Evolutionary conservation across 176 grass and related monocot genomes (phyloP).

Genomic region (Juncus inflexus): DNA sequence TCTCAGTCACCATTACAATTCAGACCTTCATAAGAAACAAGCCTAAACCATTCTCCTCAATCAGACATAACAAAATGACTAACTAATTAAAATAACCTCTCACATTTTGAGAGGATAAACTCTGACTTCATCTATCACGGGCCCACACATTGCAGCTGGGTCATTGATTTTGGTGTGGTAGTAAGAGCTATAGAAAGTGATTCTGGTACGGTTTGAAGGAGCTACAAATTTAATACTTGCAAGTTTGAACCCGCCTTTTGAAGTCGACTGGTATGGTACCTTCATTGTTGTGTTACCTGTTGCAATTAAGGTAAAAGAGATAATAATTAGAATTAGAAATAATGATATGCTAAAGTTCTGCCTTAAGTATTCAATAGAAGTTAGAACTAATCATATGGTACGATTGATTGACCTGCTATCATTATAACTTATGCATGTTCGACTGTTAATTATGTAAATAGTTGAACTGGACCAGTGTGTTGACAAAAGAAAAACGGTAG

Average conservation of each 20-base stretch:
- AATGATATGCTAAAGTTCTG: too few species aligned
- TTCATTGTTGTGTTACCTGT: slow-evolving; percentile 59
- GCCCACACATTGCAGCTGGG: slow-evolving; percentile 71
- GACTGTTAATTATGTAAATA: too few species aligned
- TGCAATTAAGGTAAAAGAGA: slow-evolving; percentile 9
- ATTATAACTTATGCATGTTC: too few species aligned
- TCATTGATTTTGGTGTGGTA: slow-evolving; percentile 79
- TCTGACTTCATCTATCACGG: slow-evolving; percentile 76
- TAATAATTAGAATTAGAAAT: neutral
- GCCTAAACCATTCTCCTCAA: neutral
- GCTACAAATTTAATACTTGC: slow-evolving; percentile 60
- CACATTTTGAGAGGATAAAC: slow-evolving; percentile 58
- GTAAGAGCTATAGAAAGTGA: slow-evolving; percentile 97
- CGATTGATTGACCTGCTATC: too few species aligned
- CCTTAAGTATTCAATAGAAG: too few species aligned
- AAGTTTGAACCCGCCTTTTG: slow-evolving; percentile 42
- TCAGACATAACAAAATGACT: neutral
- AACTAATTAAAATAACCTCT: neutral
- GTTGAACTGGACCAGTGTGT: too few species aligned
- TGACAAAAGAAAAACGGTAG: too few species aligned
- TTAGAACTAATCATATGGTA: too few species aligned
- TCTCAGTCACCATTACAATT: slow-evolving; percentile 1
- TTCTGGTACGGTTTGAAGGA: slow-evolving; percentile 35
- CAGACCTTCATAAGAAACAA: slow-evolving; percentile 8
- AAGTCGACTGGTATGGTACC: slow-evolving; percentile 62